phyloP scores from a whole-genome alignment of 2,329 filamentous ascomycete species.

The Emmonsiellopsis sp. region DNA sequence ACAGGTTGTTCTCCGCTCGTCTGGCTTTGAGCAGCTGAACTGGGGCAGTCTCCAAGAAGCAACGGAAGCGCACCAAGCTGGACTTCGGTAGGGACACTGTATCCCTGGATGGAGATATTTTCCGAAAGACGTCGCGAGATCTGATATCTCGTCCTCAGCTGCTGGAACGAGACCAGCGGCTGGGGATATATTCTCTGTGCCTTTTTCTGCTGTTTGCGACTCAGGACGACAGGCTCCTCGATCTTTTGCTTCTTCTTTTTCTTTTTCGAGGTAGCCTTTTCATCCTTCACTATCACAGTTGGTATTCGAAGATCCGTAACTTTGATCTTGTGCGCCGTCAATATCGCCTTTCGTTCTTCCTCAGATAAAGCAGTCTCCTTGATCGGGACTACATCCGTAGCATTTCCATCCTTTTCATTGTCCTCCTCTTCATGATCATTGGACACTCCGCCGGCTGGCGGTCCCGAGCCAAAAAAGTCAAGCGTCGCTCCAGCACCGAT shows the following conservation, averaged over 20 bases:
- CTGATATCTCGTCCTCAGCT: slow-evolving; percentile 62
- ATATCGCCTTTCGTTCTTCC: slow-evolving; percentile 62
- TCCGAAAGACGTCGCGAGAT: slow-evolving; percentile 64
- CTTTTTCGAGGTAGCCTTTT: slow-evolving; percentile 30
- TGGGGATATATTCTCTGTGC: slow-evolving; percentile 60
- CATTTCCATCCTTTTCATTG: slow-evolving; percentile 17
- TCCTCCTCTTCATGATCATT: slow-evolving; percentile 16
- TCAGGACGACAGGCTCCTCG: slow-evolving; percentile 31
- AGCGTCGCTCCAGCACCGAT: slow-evolving; percentile 18
- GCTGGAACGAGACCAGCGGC: slow-evolving; percentile 67
- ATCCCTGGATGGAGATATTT: slow-evolving; percentile 78
- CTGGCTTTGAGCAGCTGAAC: slow-evolving; percentile 29
- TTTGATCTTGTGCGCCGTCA: slow-evolving; percentile 77
- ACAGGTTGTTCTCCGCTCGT: slow-evolving; percentile 15
- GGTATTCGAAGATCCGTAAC: slow-evolving; percentile 58
- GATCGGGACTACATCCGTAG: slow-evolving; percentile 11
- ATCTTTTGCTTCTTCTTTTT: slow-evolving; percentile 50
- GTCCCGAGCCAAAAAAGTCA: slow-evolving; percentile 29
- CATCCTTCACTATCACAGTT: slow-evolving; percentile 20
- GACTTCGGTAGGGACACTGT: slow-evolving; percentile 82
- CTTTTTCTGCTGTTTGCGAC: slow-evolving; percentile 42
- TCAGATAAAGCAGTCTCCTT: slow-evolving; percentile 44
- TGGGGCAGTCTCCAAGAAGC: slow-evolving; percentile 48
- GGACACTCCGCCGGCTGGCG: not conserved
- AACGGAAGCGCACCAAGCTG: slow-evolving; percentile 80